Conservation (phyloP, 1,139 yeast genomes). For the Eremothecium coryli region DNA sequence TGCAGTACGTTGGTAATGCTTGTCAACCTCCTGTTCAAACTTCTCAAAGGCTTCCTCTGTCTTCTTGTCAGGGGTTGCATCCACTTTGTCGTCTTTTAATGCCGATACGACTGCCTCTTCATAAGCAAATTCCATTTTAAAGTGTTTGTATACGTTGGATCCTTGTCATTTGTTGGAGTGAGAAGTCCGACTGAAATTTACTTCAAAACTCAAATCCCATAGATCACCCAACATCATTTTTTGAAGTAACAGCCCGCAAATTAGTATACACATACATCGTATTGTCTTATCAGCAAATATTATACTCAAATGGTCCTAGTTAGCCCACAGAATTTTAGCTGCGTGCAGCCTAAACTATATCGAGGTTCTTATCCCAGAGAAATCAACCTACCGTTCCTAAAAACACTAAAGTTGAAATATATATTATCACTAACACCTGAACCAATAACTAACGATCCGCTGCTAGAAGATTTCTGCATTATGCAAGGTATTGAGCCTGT, state of each 20-base stretch:
- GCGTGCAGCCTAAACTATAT: slow-evolving; percentile 59
- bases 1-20: slow-evolving; percentile 24
- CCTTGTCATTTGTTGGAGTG: no score
- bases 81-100: slow-evolving; percentile 10
- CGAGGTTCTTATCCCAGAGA: slow-evolving; percentile 85
- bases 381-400: slow-evolving; percentile 63
- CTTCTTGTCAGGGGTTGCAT: slow-evolving; percentile 18
- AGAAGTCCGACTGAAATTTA: no score
- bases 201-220: no score
- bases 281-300: no score
- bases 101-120: slow-evolving; percentile 24
- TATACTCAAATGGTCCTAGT: slow-evolving; percentile 39
- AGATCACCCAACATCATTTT: no score
- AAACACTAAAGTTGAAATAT: slow-evolving; percentile 56
- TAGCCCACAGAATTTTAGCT: slow-evolving; percentile 74
- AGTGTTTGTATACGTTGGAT: no score
- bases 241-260: no score
- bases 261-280: no score
- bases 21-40: slow-evolving; percentile 27
- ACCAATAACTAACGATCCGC: slow-evolving; percentile 39
- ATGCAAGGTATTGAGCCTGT: slow-evolving; percentile 45
- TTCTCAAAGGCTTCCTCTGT: slow-evolving; percentile 33
- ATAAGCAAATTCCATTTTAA: slow-evolving; percentile 21
- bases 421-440: slow-evolving; percentile 75
- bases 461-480: slow-evolving; percentile 27